These are phyloP conservation scores for Cercospora sp. DNA, from an alignment of 2,329 filamentous ascomycete genomes.

Conservation along the genomic window DNA sequence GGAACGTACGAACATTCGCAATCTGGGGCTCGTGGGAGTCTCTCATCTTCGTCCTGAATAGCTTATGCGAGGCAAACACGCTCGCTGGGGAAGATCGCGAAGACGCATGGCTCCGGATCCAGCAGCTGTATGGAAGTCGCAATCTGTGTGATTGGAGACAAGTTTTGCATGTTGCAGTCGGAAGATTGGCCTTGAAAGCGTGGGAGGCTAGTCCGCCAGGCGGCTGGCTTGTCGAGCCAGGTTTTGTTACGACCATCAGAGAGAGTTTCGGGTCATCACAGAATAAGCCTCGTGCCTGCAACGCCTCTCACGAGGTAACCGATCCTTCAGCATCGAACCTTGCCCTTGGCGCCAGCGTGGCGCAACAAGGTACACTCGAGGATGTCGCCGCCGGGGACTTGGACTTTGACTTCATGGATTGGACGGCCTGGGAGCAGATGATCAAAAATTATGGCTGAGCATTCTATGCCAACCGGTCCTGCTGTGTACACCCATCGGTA, in stretches of 20 bases:
- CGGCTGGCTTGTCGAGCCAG: constrained; percentile 17
- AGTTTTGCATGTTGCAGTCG: constrained; percentile 45
- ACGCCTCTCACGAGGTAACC: not conserved
- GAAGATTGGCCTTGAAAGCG: constrained; percentile 46
- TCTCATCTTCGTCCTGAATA: constrained; percentile 36
- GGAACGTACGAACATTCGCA: constrained; percentile 53
- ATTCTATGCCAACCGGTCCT: not conserved
- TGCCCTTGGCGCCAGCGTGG: not conserved
- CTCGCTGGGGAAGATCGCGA: constrained; percentile 28
- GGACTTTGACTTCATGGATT: not conserved
- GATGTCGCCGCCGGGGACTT: not conserved
- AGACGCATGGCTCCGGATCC: constrained; percentile 46
- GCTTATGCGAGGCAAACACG: constrained; percentile 31
- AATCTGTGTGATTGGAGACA: constrained; percentile 25
- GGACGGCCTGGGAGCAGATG: not conserved
- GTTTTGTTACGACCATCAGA: constrained; percentile 11
- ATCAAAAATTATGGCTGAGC: not conserved
- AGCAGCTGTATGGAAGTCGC: constrained; percentile 40
- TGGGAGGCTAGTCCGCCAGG: constrained; percentile 39
- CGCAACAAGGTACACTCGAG: not conserved
- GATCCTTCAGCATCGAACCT: not conserved
- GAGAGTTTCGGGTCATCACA: not conserved
- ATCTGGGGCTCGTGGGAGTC: constrained; percentile 41
- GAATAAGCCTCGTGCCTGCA: not conserved
- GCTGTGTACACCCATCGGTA: not conserved